These are phyloP conservation scores for Xylariales sp. DNA, from an alignment of 2,329 filamentous ascomycete genomes.

Conservation along the genomic window DNA sequence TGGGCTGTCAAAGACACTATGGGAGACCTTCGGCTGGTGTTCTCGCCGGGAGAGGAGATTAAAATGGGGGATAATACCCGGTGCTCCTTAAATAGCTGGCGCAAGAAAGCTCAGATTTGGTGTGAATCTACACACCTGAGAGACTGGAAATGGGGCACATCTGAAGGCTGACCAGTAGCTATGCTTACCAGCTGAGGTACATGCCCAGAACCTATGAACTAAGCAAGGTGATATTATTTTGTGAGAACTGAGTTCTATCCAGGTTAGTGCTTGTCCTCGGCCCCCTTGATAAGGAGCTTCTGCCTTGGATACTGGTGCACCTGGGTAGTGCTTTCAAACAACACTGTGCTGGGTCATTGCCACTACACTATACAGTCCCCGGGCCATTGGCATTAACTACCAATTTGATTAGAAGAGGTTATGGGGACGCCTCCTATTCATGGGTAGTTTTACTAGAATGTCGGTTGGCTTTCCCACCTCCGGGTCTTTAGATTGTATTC, in stretches of 20 bases:
- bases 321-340: background rate
- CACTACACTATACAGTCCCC: background rate
- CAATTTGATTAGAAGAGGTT: background rate
- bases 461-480: background rate
- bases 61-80: background rate
- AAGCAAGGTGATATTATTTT: background rate
- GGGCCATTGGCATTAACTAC: background rate
- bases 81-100: background rate
- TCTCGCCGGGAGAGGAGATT: background rate
- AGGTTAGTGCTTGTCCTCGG: slow-evolving; percentile 1
- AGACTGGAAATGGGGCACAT: background rate
- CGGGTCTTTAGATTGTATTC: background rate
- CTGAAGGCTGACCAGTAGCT: background rate
- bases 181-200: background rate
- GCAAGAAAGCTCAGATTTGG: background rate
- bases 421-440: slow-evolving; percentile 1
- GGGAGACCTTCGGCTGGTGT: background rate
- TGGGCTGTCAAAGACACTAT: background rate
- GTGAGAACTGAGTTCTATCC: background rate
- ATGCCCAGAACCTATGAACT: background rate
- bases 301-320: background rate
- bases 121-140: slow-evolving; percentile 1
- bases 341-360: background rate
- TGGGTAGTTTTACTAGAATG: background rate
- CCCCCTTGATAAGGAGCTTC: background rate